These are phyloP conservation scores for Darksidea phi DNA, from an alignment of 495 filamentous ascomycete genomes.

Conservation along the genomic window DNA sequence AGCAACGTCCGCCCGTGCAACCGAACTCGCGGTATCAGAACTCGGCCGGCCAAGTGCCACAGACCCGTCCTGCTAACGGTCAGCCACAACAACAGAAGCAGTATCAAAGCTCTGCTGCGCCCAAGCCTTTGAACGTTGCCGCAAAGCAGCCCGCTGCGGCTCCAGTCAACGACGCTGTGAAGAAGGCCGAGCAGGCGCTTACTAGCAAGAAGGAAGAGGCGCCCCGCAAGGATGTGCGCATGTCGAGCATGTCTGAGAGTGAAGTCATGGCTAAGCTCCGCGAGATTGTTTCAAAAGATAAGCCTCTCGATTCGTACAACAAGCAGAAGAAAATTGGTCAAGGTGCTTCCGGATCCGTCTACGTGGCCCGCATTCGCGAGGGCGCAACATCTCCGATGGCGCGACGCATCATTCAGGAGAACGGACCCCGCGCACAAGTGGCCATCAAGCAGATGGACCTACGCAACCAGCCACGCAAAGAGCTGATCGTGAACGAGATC, in stretches of 20 bases:
- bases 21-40: conserved; percentile 29
- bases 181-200: conserved; percentile 78
- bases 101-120: conserved; percentile 45
- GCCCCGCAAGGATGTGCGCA: conserved; percentile 85
- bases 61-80: conserved; percentile 28
- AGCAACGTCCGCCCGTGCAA: conserved; percentile 29
- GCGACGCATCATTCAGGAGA: conserved; percentile 62
- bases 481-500: conserved; percentile 98
- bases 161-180: conserved; percentile 62
- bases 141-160: conserved; percentile 64
- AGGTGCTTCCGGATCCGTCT: conserved; percentile 95
- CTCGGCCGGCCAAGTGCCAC: conserved; percentile 21
- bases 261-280: conserved; percentile 95
- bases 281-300: conserved; percentile 88
- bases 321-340: conserved; percentile 99
- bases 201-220: conserved; percentile 67
- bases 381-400: conserved; percentile 65
- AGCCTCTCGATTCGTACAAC: conserved; percentile 86
- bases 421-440: conserved; percentile 72
- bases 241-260: conserved; percentile 94
- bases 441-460: conserved; percentile 99
- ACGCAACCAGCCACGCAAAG: conserved; percentile 93
- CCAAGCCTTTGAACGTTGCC: conserved; percentile 90
- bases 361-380: conserved; percentile 90
- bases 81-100: conserved; percentile 29